Conservation (phyloP, 176 grass and related monocot species). For the Canna indica region DNA sequence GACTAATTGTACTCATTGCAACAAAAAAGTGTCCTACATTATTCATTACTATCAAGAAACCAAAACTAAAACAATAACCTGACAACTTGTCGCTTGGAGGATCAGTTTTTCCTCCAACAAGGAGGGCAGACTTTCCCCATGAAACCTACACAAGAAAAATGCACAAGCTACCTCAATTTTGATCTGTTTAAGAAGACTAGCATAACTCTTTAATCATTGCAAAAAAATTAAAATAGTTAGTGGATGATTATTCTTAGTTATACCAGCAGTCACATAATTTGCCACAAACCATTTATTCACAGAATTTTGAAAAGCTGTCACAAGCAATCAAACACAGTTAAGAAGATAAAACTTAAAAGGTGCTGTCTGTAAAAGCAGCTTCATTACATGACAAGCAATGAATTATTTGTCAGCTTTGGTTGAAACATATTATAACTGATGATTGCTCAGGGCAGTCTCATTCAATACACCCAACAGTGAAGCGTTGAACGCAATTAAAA, state of each 20-base stretch:
- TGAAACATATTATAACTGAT: background rate
- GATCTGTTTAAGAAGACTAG: background rate
- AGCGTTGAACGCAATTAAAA: background rate
- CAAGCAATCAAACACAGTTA: background rate
- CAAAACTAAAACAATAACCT: constrained; percentile 42
- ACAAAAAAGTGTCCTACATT: constrained; percentile 6
- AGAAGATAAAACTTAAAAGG: background rate
- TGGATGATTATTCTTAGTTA: background rate
- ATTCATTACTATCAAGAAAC: constrained; percentile 11
- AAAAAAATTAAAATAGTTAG: background rate
- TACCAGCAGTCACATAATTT: background rate
- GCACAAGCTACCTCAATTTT: background rate
- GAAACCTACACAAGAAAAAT: constrained; percentile 42
- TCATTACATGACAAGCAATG: background rate
- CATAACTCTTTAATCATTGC: background rate
- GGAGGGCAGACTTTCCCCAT: constrained; percentile 81
- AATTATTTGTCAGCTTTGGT: background rate
- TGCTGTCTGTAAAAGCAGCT: background rate
- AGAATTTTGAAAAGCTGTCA: background rate
- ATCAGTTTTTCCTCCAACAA: constrained; percentile 91
- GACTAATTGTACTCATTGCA: constrained; percentile 17
- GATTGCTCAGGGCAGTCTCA: background rate
- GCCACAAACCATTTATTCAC: background rate
- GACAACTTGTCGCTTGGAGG: constrained; percentile 62
- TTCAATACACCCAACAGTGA: too few species aligned